Base-by-base conservation (phyloP, 2,329 filamentous ascomycete genomes). In the Ophiostoma sp. region DNA sequence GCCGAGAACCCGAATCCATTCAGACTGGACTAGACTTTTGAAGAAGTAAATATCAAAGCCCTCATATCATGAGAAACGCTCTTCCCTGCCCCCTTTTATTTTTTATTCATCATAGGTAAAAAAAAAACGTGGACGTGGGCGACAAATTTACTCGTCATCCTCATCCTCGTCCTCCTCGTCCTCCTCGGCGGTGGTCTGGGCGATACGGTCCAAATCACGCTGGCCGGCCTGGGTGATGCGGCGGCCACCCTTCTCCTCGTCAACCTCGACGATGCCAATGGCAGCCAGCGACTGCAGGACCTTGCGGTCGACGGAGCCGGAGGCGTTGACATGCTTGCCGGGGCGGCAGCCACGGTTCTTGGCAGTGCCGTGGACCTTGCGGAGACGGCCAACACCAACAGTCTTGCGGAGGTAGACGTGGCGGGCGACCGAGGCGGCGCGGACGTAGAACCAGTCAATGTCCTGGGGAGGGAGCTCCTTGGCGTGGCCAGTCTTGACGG, bases 361-460 rank as follows among this genome's bases (percentile, higher is more conserved):
- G 88, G 93, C 92, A 80, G 90, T 92, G 81, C 94, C 96, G 91
- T 99, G 96, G 78, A 78, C 74, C 89, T 97, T 97, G 86, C 95
- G 93, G 81, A 99, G 91, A 83, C 96, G 94, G 87, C 96, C 96
- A 80, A 99, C 76, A 90, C 96, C 96, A 83, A 99, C 95, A 77
- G 95, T 98, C 91, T 99, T 99, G 88, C 96, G 93, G 85, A 99
- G 90, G 90, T 99, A 99, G 89, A 99, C 92, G 90, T 98, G 95
- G 83, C 95, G 94, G 82, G 96, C 96, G 83, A 99, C 92, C 79
- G 95, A 91, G 81, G 96, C 96, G 81, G 95, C 95, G 83, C 96
- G 95, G 84, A 91, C 85, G 86, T 91, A 93, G 89, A 91, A 97
- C 96, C 96, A 99, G 90, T 99, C 96, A 84, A 95, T 93, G 85